phyloP scores from a whole-genome alignment of 2,329 filamentous ascomycete genomes.

The Lasiodiplodia theobromae region DNA sequence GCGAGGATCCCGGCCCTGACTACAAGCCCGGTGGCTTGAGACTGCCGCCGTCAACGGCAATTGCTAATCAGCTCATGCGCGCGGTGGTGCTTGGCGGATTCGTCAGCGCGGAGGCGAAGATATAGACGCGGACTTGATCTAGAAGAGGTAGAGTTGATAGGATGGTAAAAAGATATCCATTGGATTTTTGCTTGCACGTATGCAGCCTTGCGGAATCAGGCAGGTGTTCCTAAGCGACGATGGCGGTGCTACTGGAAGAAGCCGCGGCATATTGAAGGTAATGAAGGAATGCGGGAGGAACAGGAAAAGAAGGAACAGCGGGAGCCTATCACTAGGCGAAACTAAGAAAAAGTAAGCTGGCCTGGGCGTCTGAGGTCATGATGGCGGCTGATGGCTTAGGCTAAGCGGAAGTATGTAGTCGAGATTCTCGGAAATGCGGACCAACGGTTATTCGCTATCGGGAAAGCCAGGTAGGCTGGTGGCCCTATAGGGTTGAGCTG shows the following conservation, averaged over 20 bases:
- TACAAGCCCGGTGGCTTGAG: slow-evolving; percentile 81
- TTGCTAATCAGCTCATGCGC: slow-evolving; percentile 86
- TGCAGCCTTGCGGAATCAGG: not conserved
- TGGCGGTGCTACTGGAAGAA: not conserved
- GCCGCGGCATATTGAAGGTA: not conserved
- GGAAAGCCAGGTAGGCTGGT: too few species aligned
- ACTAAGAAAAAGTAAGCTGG: too few species aligned
- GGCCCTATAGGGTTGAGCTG: too few species aligned
- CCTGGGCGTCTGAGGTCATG: too few species aligned
- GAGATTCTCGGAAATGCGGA: too few species aligned
- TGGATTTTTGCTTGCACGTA: not conserved
- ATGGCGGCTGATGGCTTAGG: too few species aligned
- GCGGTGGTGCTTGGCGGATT: slow-evolving; percentile 78
- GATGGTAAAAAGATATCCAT: not conserved
- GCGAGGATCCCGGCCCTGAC: slow-evolving; percentile 66
- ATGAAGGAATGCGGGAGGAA: not conserved
- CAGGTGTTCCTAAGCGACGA: not conserved
- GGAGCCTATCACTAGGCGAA: not conserved
- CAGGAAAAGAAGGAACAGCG: too few species aligned
- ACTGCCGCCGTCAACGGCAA: slow-evolving; percentile 84
- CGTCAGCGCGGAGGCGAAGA: slow-evolving; percentile 59
- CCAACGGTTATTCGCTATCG: too few species aligned
- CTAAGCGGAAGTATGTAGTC: too few species aligned
- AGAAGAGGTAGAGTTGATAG: slow-evolving; percentile 3
- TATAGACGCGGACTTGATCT: slow-evolving; percentile 37